phyloP scores from a whole-genome alignment of 2,329 filamentous ascomycete species.

The Talaromyces marneffei region DNA sequence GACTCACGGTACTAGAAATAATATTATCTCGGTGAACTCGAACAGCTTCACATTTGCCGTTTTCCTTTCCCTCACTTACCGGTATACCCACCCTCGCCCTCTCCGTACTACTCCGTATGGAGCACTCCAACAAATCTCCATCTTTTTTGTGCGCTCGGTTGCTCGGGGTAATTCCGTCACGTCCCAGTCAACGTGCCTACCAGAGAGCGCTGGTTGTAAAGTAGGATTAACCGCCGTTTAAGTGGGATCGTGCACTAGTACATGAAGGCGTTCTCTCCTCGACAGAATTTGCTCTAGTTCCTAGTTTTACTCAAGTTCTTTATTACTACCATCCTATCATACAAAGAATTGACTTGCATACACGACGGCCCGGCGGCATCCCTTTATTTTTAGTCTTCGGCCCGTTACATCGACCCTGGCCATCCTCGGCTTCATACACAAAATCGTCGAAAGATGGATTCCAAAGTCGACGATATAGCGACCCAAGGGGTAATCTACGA shows the following conservation, averaged over 20 bases:
- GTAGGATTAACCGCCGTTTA: background rate
- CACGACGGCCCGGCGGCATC: background rate
- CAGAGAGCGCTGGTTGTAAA: background rate
- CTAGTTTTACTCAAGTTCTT: background rate
- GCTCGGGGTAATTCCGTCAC: background rate
- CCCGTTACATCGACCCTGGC: no score
- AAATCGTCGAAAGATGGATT: background rate
- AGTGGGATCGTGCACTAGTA: background rate
- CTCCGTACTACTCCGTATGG: background rate
- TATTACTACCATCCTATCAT: background rate
- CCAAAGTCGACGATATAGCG: background rate
- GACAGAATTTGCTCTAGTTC: background rate
- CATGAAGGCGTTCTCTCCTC: background rate
- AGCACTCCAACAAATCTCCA: background rate
- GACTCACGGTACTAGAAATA: no score
- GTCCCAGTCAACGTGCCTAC: no score
- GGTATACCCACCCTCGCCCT: background rate
- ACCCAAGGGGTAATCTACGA: background rate
- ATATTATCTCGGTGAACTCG: background rate
- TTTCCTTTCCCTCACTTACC: background rate
- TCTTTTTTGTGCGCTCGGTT: background rate
- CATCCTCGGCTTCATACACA: background rate
- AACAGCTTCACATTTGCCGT: background rate
- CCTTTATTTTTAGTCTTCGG: background rate
- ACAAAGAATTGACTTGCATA: background rate